Evolutionary conservation across 768 basidiomycete species (phyloP).

Genomic region (Tricholoma flavovirens): DNA sequence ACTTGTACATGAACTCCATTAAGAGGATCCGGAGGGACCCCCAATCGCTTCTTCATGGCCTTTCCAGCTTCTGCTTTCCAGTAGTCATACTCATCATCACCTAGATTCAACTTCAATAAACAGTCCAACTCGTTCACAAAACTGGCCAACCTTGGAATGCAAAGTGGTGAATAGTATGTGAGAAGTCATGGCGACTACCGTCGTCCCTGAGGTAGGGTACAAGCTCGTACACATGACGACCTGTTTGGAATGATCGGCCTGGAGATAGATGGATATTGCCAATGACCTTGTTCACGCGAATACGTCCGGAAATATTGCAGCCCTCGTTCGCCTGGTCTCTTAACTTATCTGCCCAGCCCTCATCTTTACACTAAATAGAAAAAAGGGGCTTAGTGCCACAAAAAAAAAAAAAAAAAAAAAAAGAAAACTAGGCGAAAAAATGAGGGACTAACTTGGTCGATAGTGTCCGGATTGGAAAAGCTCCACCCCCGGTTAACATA

Average conservation of each 20-base stretch:
- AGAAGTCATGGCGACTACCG: slow-evolving; percentile 88
- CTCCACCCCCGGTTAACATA: slow-evolving; percentile 95
- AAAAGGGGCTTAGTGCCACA: not conserved
- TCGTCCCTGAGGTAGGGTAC: slow-evolving; percentile 93
- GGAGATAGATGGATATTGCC: slow-evolving; percentile 95
- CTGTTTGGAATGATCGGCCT: slow-evolving; percentile 90
- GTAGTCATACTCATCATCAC: slow-evolving; percentile 76
- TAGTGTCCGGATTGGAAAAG: slow-evolving; percentile 81
- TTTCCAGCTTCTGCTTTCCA: slow-evolving; percentile 55
- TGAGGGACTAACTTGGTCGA: slow-evolving; percentile 73
- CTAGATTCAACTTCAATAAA: slow-evolving; percentile 23
- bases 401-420: too few species aligned
- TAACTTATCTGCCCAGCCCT: slow-evolving; percentile 94
- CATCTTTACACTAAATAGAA: slow-evolving; percentile 70
- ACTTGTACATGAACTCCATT: slow-evolving; percentile 60
- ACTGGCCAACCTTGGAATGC: slow-evolving; percentile 56
- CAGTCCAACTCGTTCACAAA: not conserved
- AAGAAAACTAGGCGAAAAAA: not conserved
- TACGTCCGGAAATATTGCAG: slow-evolving; percentile 86
- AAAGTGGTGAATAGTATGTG: slow-evolving; percentile 78
- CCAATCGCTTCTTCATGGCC: slow-evolving; percentile 66
- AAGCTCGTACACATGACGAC: slow-evolving; percentile 78
- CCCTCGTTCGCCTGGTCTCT: slow-evolving; percentile 91
- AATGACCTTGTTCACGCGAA: slow-evolving; percentile 95
- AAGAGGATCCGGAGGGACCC: slow-evolving; percentile 71